A percentile compares a stretch with the other conserved stretches of the same genome.
These are phyloP conservation scores for Articulospora tetracladia DNA, from an alignment of 495 filamentous ascomycete species.

Conservation along the genomic window DNA sequence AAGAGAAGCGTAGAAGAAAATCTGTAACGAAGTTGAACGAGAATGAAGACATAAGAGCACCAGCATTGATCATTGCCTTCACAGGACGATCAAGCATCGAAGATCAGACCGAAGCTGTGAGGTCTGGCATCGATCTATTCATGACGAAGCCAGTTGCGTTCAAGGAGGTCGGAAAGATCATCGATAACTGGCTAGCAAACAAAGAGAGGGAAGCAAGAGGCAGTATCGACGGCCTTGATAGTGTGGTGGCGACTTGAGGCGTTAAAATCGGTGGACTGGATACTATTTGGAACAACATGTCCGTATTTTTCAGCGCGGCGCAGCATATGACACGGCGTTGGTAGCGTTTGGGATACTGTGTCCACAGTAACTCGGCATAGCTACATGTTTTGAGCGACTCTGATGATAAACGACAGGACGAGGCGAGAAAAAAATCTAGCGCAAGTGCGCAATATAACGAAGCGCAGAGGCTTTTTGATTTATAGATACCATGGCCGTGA, in stretches of 20 bases:
- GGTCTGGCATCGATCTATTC: conserved; percentile 67
- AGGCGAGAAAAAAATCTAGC: too few species aligned
- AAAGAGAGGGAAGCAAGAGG: conserved; percentile 2
- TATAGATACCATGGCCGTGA: too few species aligned
- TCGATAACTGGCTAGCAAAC: conserved; percentile 29
- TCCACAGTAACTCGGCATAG: background rate
- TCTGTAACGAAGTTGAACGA: background rate
- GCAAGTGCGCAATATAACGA: too few species aligned
- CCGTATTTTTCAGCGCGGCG: background rate
- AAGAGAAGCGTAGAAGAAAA: conserved; percentile 30
- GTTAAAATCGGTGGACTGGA: too few species aligned
- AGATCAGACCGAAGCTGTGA: conserved; percentile 63
- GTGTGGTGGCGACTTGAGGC: too few species aligned
- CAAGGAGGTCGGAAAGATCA: conserved; percentile 25
- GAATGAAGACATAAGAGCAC: background rate
- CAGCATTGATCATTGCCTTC: conserved; percentile 54
- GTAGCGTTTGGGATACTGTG: background rate
- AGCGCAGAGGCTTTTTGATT: too few species aligned
- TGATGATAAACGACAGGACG: too few species aligned
- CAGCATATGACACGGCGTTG: background rate
- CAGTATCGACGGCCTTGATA: background rate
- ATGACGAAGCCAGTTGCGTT: conserved; percentile 64
- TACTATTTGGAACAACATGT: background rate
- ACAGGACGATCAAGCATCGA: conserved; percentile 62
- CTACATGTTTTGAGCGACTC: too few species aligned